phyloP scores from a whole-genome alignment of 306 rosid species.

The Comarum palustre region DNA sequence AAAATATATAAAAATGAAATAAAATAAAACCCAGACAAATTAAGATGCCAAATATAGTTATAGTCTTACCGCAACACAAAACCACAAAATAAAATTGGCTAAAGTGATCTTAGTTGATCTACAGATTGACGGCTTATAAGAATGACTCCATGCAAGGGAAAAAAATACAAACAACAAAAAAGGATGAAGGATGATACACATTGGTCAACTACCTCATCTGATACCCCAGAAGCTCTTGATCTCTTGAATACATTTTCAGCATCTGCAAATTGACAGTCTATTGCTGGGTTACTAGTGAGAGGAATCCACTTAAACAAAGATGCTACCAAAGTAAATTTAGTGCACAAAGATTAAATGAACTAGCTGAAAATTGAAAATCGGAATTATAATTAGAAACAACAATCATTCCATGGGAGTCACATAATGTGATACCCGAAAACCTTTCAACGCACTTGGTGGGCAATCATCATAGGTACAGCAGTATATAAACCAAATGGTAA shows the following conservation, averaged over 20 bases:
- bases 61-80: no score
- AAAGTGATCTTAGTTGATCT: neutral
- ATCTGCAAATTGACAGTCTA: slow-evolving; percentile 57
- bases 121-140: neutral
- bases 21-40: neutral
- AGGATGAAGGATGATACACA: neutral
- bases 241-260: slow-evolving; percentile 65
- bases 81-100: no score
- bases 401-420: neutral
- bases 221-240: slow-evolving; percentile 59
- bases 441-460: neutral
- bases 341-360: neutral
- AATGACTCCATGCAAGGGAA: neutral
- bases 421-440: neutral
- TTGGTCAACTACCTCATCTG: slow-evolving; percentile 53
- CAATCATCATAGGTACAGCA: no score
- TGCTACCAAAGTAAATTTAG: neutral
- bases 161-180: no score
- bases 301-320: slow-evolving; percentile 60
- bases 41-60: no score
- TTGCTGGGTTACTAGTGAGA: slow-evolving; percentile 52
- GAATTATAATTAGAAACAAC: neutral
- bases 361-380: neutral
- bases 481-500: neutral
- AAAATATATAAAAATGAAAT: neutral